A percentile compares a stretch with the other conserved stretches of the same genome.
Evolutionary conservation across 2,329 filamentous ascomycete genomes (phyloP).

Genomic region (Penicillium expansum): DNA sequence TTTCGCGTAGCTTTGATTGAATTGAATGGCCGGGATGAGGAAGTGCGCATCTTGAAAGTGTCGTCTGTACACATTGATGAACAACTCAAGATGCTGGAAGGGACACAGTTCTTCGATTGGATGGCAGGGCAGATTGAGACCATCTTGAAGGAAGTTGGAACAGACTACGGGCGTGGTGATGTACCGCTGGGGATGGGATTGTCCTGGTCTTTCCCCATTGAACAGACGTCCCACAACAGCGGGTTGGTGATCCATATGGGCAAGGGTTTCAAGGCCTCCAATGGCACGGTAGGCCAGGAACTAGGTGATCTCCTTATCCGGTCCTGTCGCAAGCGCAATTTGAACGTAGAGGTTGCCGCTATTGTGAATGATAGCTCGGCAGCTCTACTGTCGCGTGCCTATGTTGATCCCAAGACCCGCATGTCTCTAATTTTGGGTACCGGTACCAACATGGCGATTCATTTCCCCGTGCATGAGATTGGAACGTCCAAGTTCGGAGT

Average conservation of each 20-base stretch:
- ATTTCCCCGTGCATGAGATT: constrained; percentile 56
- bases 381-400: constrained; percentile 60
- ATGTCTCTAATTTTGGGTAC: constrained; percentile 65
- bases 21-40: constrained; percentile 49
- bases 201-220: constrained; percentile 66
- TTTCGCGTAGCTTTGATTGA: constrained; percentile 62
- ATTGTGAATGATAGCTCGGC: constrained; percentile 65
- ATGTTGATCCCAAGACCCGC: constrained; percentile 58
- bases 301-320: constrained; percentile 58
- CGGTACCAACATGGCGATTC: constrained; percentile 63
- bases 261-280: constrained; percentile 62
- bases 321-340: constrained; percentile 53
- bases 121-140: constrained; percentile 60
- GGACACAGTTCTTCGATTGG: constrained; percentile 63
- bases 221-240: constrained; percentile 60
- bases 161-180: constrained; percentile 39
- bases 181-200: constrained; percentile 56
- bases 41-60: constrained; percentile 56
- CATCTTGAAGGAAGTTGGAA: constrained; percentile 47
- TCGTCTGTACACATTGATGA: constrained; percentile 57
- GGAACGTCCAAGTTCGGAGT: constrained; percentile 55
- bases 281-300: constrained; percentile 59
- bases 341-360: constrained; percentile 60
- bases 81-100: constrained; percentile 53
- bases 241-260: constrained; percentile 62